phyloP scores from a whole-genome alignment of 176 grass and related monocot species.

The Carex parvula region DNA sequence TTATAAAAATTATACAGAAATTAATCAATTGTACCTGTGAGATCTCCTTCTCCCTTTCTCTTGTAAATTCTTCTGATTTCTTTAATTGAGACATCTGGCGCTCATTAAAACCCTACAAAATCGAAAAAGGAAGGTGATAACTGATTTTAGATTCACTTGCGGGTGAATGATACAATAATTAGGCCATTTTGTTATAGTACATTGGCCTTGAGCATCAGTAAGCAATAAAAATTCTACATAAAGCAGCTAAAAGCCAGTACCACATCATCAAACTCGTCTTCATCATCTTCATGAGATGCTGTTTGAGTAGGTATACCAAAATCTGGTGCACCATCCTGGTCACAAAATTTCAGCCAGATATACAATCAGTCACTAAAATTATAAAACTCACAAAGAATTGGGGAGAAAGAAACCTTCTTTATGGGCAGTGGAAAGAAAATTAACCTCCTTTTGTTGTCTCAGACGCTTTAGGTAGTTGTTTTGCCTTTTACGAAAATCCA shows the following conservation, averaged over 20 bases:
- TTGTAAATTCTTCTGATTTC: constrained; percentile 81
- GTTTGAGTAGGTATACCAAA: constrained; percentile 73
- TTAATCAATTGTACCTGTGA: constrained; percentile 45
- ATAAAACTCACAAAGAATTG: constrained; percentile 4
- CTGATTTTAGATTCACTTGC: not conserved
- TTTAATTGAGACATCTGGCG: constrained; percentile 84
- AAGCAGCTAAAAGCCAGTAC: constrained; percentile 33
- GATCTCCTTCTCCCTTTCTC: constrained; percentile 97
- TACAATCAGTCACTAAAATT: constrained; percentile 16
- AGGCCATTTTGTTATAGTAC: not conserved
- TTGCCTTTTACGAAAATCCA: constrained; percentile 93
- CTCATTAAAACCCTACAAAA: constrained; percentile 80
- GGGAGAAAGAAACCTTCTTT: not conserved
- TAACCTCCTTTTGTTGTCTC: constrained; percentile 84
- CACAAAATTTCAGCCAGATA: constrained; percentile 36
- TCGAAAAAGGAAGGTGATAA: constrained; percentile 16
- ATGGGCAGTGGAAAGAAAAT: not conserved
- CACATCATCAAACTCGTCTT: constrained; percentile 85
- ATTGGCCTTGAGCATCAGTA: not conserved
- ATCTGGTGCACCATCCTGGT: constrained; percentile 81
- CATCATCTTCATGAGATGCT: constrained; percentile 44
- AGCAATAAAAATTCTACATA: constrained; percentile 11
- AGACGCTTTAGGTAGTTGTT: constrained; percentile 90
- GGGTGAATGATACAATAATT: not conserved
- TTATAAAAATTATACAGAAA: not conserved